Evolutionary conservation across 176 grass and related monocot species (phyloP), one percentile per base, ranked within the genome.

Genomic region (Carex parvula): DNA sequence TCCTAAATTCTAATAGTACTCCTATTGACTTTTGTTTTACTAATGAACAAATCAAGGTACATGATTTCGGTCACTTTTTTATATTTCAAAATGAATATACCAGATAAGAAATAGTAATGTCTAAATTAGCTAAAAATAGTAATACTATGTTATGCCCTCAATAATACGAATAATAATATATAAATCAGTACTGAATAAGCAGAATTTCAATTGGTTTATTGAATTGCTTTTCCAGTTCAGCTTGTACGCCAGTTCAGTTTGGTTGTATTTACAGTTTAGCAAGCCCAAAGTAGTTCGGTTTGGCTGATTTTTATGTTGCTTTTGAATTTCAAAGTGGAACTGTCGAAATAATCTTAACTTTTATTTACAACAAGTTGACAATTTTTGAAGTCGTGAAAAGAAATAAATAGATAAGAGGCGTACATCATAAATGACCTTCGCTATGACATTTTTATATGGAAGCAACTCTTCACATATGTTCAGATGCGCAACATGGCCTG

Each of bases 401-500:
- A 50, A 48, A 22, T 53, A 66, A 15, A 22, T 26, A 74, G 58
- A 57, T 30, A 60, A 70, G 59, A 29, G 60, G 61, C 93, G 83
- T 95, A 99, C 96, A 88, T 99, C 93, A 95, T 94, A 95, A 18
- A 99, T 94, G 84, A 99, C 93, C 67, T 94, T 95, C 59, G 88
- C 93, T 85, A 95, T 92, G 62, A 94, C 73, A 88, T 94, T 80
- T 88, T 95, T 99, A 68, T 94, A 95, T 32, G 83, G 83, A 88
- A 95, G 85, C 62, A 95, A 70, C 17, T 95, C 93, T 70, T 90
- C 96, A 48, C 93, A 57, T 89, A 99, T 89, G 79, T 99, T 99
- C 59, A 99, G 88, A 92, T 99, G 96, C 37, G 93, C 96, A 88
- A 99, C 85, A 93, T 99, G 96, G n/a, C 96, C 96, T 99, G 91